Base-by-base conservation (phyloP, 2,329 filamentous ascomycete genomes). In the Pseudodiploospora longispora region DNA sequence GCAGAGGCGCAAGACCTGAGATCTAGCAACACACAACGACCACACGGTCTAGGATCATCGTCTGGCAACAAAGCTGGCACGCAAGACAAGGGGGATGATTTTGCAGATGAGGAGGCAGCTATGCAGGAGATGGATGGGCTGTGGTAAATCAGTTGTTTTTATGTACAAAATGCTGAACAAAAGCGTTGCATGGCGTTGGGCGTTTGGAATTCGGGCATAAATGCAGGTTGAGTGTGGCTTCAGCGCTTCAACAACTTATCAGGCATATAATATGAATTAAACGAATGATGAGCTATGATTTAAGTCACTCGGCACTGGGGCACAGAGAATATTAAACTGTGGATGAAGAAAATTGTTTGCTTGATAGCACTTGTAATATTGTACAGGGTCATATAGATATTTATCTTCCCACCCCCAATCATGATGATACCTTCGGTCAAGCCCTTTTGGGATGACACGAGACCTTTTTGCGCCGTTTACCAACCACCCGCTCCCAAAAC, bases 21-120 rank as follows among this genome's bases (percentile, higher is more conserved):
- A 34, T 34, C 36, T 6, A 46, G 39, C 27, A 27, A 38, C 10
- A 30, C 36, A 6, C 28, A 19, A 19, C 19, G 19, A 19, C 19
- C 19, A 19, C 19, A 19, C 19, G 19, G 19, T 19, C 19, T 19
- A 19, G 19, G 19, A 19, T 19, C 19, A 33, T 9, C 32, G 3
- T 34, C 32, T 9, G 19, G 19, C 19, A 19, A 19, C 19, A 19
- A 19, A 19, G 19, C 19, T 19, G 3, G 29, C 40, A 33, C 10
- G 5, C 40, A 10, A 28, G 52, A 60, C 4, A 38, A 31, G 43
- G 9, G 6, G 10, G 59, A 71, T 32, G 61, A 68, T 27, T 80
- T 76, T 58, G 75, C 71, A 1, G 80, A 82, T 43, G 81, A 84
- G 10, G 78, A 84, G 61, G 82, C 80, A 47, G 81, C 75, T 1